These are phyloP conservation scores for Inga laurina DNA, from an alignment of 306 rosid genomes.

Conservation along the genomic window DNA sequence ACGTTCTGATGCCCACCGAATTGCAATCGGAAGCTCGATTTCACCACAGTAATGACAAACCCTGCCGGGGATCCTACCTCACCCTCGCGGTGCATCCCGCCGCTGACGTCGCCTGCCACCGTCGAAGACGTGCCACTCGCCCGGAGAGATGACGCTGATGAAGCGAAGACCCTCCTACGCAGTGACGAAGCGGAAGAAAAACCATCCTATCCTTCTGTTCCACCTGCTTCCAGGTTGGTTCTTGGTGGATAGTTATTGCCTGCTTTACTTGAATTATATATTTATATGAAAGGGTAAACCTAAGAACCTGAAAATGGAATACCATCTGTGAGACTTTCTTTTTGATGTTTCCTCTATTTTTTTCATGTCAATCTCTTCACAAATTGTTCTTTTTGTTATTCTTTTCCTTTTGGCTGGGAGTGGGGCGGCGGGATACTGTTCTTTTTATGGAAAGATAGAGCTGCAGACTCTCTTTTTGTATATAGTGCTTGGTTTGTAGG, in stretches of 20 bases:
- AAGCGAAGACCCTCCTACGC: not conserved
- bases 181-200: not conserved
- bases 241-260: not conserved
- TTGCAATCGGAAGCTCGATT: not conserved
- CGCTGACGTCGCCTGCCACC: not conserved
- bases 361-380: constrained; percentile 14
- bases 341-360: constrained; percentile 9
- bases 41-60: constrained; percentile 4
- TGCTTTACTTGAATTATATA: not conserved
- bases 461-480: constrained; percentile 24
- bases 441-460: not conserved
- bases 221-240: constrained; percentile 1
- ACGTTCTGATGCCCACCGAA: not conserved
- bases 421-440: not conserved
- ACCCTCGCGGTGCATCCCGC: not conserved
- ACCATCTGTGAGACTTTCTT: not conserved
- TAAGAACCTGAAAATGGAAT: not conserved
- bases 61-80: not conserved
- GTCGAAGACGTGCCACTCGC: not conserved
- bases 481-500: constrained; percentile 21
- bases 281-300: not conserved
- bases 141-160: not conserved
- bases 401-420: not conserved
- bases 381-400: not conserved
- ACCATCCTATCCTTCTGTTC: not conserved